These are phyloP conservation scores for Cyclostephanos invisitatus DNA, from an alignment of 108 stramenopile genomes.

Conservation along the genomic window DNA sequence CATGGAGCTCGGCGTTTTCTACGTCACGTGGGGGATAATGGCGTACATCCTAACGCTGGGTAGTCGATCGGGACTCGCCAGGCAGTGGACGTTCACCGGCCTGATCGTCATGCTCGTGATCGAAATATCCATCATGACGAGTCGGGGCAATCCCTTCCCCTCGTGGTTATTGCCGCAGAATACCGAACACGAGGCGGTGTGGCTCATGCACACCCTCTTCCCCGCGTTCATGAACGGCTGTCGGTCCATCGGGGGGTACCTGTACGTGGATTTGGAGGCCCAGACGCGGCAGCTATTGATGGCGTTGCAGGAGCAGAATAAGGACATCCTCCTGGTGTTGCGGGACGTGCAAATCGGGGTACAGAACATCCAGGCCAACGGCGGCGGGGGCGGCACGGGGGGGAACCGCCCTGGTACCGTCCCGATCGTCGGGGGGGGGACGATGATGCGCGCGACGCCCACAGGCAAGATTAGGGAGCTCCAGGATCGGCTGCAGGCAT, in stretches of 20 bases:
- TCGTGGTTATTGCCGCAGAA: constrained; percentile 87
- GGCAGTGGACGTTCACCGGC: constrained; percentile 94
- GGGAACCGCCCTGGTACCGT: constrained; percentile 41
- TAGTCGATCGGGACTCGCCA: constrained; percentile 77
- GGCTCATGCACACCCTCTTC: constrained; percentile 92
- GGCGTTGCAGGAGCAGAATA: constrained; percentile 92
- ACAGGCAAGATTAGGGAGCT: constrained; percentile 88
- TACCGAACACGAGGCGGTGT: constrained; percentile 91
- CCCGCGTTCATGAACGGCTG: constrained; percentile 99
- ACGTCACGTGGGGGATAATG: constrained; percentile 95
- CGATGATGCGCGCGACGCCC: constrained; percentile 71
- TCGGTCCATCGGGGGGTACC: constrained; percentile 88
- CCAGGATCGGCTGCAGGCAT: constrained; percentile 77
- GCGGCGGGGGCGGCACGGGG: constrained; percentile 57
- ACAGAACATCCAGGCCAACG: constrained; percentile 71
- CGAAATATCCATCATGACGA: constrained; percentile 91
- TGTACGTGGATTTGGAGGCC: constrained; percentile 94
- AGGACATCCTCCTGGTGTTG: constrained; percentile 92
- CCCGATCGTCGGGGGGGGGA: constrained; percentile 47
- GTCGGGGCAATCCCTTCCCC: constrained; percentile 83
- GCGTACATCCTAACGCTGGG: constrained; percentile 94
- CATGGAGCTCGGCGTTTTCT: constrained; percentile 90
- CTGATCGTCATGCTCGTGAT: constrained; percentile 91
- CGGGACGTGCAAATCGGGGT: constrained; percentile 93
- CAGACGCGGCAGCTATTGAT: constrained; percentile 85